Evolutionary conservation across 345 rosid genomes (phyloP), one percentile per base, ranked within the genome.

Genomic region (Corchorus olitorius): DNA sequence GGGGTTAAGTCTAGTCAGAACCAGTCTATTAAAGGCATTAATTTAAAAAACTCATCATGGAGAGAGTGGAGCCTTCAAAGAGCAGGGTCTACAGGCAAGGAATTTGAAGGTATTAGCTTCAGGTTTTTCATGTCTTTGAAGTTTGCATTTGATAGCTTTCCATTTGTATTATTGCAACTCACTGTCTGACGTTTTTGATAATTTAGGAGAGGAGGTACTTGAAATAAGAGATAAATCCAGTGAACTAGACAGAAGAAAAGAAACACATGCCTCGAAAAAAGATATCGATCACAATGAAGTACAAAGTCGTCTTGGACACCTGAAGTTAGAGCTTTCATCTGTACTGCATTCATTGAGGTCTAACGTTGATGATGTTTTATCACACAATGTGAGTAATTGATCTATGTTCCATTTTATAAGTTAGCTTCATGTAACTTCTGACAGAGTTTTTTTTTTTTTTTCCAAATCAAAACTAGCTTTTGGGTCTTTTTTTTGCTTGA

Each of bases 311-410:
- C 90, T 93, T 81, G 84, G 81, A 80, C 86, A 83, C 74, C 88
- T 96, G 82, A 90, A 90, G 81, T 81, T 81, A 33, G 94, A 96
- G 86, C 97, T 96, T 79, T 89, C 95, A 37, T 87, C 90, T 61
- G 95, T 86, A 37, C 97, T 96, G 77, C 80, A 75, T 45, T 77
- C 81, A 52, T 80, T 92, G 81, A 89, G 90, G 83, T 90, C 93
- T 75, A 81, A 82, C 43, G 69, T 83, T 69, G 81, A 63, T 70
- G 86, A 79, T 64, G 80, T 70, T 88, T 74, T 53, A 66, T 73
- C 78, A 65, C 82, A 79, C 81, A 83, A 85, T 85, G 93, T 88
- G 65, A 63, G 85, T 74, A 45, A 73, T 43, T 39, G 54, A 41
- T 83, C 56, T 65, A 10, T 75, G 2, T n/a, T 72, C 5, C 67